Base-by-base conservation (phyloP, 441 rosid genomes). In the Hura crepitans region DNA sequence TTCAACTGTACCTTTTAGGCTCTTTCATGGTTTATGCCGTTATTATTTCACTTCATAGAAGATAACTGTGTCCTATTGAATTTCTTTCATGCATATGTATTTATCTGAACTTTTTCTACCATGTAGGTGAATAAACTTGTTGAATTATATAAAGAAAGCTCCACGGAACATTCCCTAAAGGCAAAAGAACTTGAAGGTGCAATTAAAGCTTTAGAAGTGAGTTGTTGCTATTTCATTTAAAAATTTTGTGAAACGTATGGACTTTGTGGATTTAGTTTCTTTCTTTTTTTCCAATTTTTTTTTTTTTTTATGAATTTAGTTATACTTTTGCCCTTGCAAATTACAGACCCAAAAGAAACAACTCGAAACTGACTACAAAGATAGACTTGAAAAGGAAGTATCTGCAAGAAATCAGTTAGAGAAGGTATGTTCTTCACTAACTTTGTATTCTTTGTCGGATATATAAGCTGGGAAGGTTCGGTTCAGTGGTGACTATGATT, bases 151-250 rank as follows among this genome's bases (percentile, higher is more conserved):
- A 95, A 87, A 80, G 96, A 95, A 85, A 86, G 95, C 74, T 90
- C 91, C 0, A 95, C 88, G 78, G 99, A 95, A 77, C 90, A 92
- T 96, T 90, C 98, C 60, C 80, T 80, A 74, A 92, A 92, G 88
- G 95, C 97, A 5, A 88, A 88, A 71, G 99, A 95, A 82, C 98
- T 92, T 70, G 99, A 95, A 83, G 99, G 99, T 62, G 98, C 89
- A 60, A 82, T 95, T 63, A 95, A 87, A 78, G 99, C 98, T 73
- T 73, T 95, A 51, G 98, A 95, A 81, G 99, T 95, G 78, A 79
- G 83, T 65, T 14, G 12, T 42, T 42, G 46, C 14, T 42, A 42
- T 74, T 69, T 56, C 20, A 0, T 17, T 0, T 15, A 28, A 56
- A 14, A 42, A 37, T 51, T 50, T 60, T 49, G 54, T 68, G 39